Percentiles rank a stretch among this genome's conserved stretches.
Evolutionary conservation across 2,329 filamentous ascomycete species (phyloP).

Genomic region (Hypoxylon sp.): DNA sequence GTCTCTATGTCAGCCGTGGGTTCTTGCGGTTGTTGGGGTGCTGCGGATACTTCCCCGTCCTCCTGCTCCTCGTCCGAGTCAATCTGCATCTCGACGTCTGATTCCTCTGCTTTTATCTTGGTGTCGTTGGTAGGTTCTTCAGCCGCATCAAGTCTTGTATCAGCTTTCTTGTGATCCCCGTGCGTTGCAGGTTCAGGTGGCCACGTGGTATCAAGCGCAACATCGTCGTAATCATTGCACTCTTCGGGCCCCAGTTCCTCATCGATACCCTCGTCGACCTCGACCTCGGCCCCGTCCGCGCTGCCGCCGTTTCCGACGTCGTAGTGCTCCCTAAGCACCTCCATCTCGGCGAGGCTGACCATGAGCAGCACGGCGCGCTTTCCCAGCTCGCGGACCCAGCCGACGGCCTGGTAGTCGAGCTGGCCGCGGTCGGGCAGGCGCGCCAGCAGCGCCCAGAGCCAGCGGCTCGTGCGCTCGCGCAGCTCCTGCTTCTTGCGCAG

Average conservation of each 20-base stretch:
- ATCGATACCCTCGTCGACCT: constrained; percentile 60
- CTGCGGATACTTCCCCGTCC: constrained; percentile 55
- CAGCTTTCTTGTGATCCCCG: background rate
- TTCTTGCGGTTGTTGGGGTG: constrained; percentile 46
- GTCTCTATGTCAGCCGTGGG: constrained; percentile 58
- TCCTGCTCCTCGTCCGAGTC: constrained; percentile 50
- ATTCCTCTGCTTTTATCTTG: constrained; percentile 48
- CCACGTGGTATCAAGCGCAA: constrained; percentile 52
- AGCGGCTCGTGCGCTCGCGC: constrained; percentile 76
- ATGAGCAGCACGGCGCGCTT: constrained; percentile 76
- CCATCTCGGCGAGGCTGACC: constrained; percentile 65
- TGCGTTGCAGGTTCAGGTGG: constrained; percentile 21
- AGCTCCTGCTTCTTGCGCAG: constrained; percentile 70
- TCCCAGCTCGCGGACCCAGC: constrained; percentile 80
- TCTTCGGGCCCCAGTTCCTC: constrained; percentile 54
- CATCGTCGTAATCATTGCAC: constrained; percentile 50
- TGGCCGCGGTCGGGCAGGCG: constrained; percentile 79
- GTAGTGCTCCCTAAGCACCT: constrained; percentile 58
- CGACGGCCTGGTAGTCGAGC: constrained; percentile 80
- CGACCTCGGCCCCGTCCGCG: constrained; percentile 52
- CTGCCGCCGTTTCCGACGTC: constrained; percentile 52
- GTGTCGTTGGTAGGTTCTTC: background rate
- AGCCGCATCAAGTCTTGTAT: background rate
- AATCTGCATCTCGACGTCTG: constrained; percentile 51
- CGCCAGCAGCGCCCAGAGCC: constrained; percentile 87